Percentiles rank a stretch among this genome's conserved stretches.
Evolutionary conservation across 2,329 filamentous ascomycete genomes (phyloP).

Genomic region (Beauveria brongniartii): DNA sequence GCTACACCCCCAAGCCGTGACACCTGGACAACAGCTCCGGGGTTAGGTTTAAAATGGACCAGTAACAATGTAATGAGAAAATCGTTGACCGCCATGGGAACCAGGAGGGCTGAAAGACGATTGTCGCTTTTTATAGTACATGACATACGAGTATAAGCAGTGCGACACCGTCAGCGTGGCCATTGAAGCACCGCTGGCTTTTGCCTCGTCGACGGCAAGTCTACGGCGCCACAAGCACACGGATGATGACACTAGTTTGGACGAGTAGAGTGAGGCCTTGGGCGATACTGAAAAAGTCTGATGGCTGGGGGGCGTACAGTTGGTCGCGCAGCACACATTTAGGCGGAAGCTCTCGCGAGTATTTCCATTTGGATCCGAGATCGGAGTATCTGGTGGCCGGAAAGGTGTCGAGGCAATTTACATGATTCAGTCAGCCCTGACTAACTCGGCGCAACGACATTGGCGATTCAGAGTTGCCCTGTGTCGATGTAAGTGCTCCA

Average conservation of each 20-base stretch:
- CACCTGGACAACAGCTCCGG: background rate
- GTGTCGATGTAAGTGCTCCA: background rate
- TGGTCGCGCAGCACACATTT: background rate
- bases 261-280: background rate
- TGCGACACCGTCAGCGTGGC: background rate
- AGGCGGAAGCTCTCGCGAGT: background rate
- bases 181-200: background rate
- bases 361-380: background rate
- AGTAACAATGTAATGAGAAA: background rate
- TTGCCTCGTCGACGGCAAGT: background rate
- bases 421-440: background rate
- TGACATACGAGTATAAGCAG: background rate
- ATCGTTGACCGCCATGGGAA: background rate
- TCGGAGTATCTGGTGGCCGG: background rate
- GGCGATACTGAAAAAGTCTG: background rate
- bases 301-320: background rate
- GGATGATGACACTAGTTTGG: background rate
- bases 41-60: background rate
- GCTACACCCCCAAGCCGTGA: background rate
- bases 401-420: background rate
- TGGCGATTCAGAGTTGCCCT: background rate
- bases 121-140: background rate
- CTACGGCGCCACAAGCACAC: background rate
- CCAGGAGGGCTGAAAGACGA: background rate
- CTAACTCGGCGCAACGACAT: background rate